Conservation (phyloP, 768 basidiomycete species). For the Hericium rajendrae region DNA sequence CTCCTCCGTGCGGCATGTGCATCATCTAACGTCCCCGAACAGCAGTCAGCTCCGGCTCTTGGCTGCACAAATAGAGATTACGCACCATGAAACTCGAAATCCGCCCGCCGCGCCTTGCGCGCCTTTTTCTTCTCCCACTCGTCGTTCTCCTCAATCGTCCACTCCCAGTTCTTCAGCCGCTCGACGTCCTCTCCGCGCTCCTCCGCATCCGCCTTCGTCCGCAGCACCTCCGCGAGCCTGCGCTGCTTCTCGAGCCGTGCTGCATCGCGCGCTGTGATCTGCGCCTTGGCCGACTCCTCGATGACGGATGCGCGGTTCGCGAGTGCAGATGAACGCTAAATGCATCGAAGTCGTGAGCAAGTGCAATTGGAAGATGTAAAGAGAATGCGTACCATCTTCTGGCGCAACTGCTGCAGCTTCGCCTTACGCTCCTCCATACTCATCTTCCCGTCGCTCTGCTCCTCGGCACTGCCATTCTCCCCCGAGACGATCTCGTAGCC, state of each 20-base stretch:
- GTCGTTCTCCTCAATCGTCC: conserved; percentile 92
- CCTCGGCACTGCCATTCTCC: not conserved
- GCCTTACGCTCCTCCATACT: conserved; percentile 15
- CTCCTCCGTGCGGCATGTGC: conserved; percentile 79
- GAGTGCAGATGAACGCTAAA: conserved; percentile 62
- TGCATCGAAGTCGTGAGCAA: not conserved
- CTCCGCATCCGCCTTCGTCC: conserved; percentile 80
- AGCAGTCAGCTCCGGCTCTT: not conserved
- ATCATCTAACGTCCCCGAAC: conserved; percentile 48
- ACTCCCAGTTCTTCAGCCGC: conserved; percentile 89
- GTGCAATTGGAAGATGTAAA: not conserved
- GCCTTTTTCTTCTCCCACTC: conserved; percentile 89
- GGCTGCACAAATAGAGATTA: conserved; percentile 5
- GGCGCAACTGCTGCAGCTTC: conserved; percentile 10
- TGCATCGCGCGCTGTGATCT: conserved; percentile 68
- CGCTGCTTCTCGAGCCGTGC: conserved; percentile 83
- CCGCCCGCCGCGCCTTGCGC: conserved; percentile 73
- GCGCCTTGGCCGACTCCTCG: conserved; percentile 73
- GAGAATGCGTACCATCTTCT: conserved; percentile 4
- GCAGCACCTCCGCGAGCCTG: conserved; percentile 79
- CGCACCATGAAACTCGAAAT: conserved; percentile 89
- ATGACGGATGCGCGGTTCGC: conserved; percentile 83
- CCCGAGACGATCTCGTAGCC: not conserved
- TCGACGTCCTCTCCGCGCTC: conserved; percentile 90
- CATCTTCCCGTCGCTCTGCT: not conserved